A percentile compares a stretch with the other conserved stretches of the same genome.
phyloP scores from a whole-genome alignment of 208 protist species.

The Crithidia fasciculata region DNA sequence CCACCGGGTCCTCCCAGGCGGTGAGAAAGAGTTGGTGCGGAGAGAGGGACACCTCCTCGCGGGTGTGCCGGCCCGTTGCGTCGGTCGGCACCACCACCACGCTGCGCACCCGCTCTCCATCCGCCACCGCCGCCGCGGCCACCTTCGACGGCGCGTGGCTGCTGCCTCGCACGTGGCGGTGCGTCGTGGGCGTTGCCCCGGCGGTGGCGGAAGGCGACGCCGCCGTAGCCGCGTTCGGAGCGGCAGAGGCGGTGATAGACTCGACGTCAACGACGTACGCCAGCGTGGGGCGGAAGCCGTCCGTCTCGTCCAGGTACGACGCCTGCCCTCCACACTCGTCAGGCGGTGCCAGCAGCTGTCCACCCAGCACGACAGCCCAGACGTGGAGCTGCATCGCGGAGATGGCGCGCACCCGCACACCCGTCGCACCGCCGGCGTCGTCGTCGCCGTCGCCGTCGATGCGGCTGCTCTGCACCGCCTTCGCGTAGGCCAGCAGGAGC shows the following conservation, averaged over 20 bases:
- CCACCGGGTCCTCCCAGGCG: slow-evolving; percentile 11
- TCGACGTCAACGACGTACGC: slow-evolving; percentile 30
- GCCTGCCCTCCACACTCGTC: slow-evolving; percentile 13
- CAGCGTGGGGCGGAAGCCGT: slow-evolving; percentile 14
- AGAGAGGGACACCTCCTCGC: slow-evolving; percentile 21
- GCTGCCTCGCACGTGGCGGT: slow-evolving; percentile 20
- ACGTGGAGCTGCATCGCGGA: slow-evolving; percentile 32
- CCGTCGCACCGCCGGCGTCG: not conserved
- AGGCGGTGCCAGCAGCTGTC: slow-evolving; percentile 31
- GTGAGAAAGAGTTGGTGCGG: slow-evolving; percentile 27
- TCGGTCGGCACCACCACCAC: slow-evolving; percentile 29
- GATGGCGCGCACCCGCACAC: slow-evolving; percentile 9
- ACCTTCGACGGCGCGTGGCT: slow-evolving; percentile 18
- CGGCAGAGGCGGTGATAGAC: slow-evolving; percentile 1
- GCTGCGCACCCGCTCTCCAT: slow-evolving; percentile 22
- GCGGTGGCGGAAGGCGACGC: not conserved
- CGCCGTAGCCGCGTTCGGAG: not conserved
- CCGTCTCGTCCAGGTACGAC: slow-evolving; percentile 23
- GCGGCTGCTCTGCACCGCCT: slow-evolving; percentile 6
- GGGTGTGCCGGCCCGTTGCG: not conserved
- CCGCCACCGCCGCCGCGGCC: slow-evolving; percentile 9
- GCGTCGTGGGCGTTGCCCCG: not conserved
- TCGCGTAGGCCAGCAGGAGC: slow-evolving; percentile 25
- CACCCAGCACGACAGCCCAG: slow-evolving; percentile 41
- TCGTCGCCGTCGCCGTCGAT: not conserved